phyloP scores from a whole-genome alignment of 2,329 filamentous ascomycete species.

The Chrysoporthe puriensis region DNA sequence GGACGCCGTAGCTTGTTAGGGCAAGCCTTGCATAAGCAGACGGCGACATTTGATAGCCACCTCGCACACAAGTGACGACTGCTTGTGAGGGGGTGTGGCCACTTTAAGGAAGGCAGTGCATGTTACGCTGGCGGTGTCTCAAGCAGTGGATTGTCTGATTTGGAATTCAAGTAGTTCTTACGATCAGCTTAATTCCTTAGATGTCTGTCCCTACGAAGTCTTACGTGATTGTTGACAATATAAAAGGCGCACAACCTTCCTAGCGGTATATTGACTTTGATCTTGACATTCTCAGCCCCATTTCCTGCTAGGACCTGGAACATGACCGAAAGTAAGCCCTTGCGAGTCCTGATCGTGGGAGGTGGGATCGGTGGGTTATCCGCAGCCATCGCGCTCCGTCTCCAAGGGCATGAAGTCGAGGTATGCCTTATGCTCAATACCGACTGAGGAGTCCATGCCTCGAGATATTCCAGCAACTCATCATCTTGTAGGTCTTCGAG shows the following conservation, averaged over 20 bases:
- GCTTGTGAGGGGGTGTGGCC: no score
- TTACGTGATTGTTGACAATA: no score
- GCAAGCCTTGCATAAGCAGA: no score
- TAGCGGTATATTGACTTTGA: background rate
- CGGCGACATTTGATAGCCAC: no score
- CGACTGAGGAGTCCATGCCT: background rate
- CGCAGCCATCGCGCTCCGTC: slow-evolving; percentile 22
- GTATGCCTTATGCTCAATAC: background rate
- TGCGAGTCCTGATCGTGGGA: slow-evolving; percentile 23
- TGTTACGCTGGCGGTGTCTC: no score
- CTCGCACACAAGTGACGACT: no score
- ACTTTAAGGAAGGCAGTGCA: no score
- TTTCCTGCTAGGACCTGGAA: background rate
- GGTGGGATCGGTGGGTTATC: slow-evolving; percentile 25
- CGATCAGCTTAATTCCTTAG: no score
- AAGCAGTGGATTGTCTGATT: no score
- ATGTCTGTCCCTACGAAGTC: no score
- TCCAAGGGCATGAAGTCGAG: slow-evolving; percentile 25
- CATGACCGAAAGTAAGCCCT: slow-evolving; percentile 5
- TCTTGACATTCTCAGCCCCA: background rate
- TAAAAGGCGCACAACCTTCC: background rate
- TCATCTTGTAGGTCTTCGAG: slow-evolving; percentile 21
- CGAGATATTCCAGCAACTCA: background rate
- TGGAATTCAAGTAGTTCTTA: no score
- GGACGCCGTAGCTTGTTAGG: no score